Evolutionary conservation across 306 rosid genomes (phyloP).

Genomic region (Lithocarpus polystachyus): DNA sequence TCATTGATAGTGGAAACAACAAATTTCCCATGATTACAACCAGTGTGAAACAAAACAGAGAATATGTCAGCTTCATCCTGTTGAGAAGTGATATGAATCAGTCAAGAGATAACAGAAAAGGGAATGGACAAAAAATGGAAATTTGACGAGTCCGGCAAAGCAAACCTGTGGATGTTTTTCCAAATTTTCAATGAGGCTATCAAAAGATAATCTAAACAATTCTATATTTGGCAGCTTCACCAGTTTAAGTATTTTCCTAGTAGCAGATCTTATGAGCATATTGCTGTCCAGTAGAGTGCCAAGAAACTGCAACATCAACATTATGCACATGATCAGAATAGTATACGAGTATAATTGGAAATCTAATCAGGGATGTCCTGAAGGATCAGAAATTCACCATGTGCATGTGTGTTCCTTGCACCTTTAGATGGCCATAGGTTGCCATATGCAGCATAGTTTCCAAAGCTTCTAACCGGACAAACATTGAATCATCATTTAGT

Average conservation of each 20-base stretch:
- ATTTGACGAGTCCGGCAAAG: not conserved
- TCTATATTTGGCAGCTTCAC: slow-evolving; percentile 49
- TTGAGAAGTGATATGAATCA: slow-evolving; percentile 22
- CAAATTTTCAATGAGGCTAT: slow-evolving; percentile 61
- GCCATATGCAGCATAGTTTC: slow-evolving; percentile 83
- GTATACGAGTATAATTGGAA: not conserved
- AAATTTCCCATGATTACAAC: slow-evolving; percentile 69
- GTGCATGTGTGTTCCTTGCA: slow-evolving; percentile 70
- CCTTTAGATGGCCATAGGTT: slow-evolving; percentile 39
- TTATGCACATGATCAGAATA: slow-evolving; percentile 1
- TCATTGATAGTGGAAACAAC: slow-evolving; percentile 41
- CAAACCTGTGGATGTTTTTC: slow-evolving; percentile 60
- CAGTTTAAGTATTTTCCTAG: slow-evolving; percentile 58
- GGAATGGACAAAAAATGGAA: not conserved
- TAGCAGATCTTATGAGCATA: slow-evolving; percentile 49
- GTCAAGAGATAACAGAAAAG: not conserved
- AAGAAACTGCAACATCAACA: slow-evolving; percentile 65
- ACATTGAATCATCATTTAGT: slow-evolving; percentile 65
- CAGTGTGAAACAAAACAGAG: slow-evolving; percentile 65
- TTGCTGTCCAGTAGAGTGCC: slow-evolving; percentile 52
- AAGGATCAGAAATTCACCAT: slow-evolving; percentile 48
- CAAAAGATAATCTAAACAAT: slow-evolving; percentile 50
- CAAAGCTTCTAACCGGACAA: slow-evolving; percentile 70
- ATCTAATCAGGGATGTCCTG: not conserved
- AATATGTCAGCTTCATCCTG: slow-evolving; percentile 86